phyloP scores from a whole-genome alignment of 345 rosid genomes.

The Carallia pectinifolia region DNA sequence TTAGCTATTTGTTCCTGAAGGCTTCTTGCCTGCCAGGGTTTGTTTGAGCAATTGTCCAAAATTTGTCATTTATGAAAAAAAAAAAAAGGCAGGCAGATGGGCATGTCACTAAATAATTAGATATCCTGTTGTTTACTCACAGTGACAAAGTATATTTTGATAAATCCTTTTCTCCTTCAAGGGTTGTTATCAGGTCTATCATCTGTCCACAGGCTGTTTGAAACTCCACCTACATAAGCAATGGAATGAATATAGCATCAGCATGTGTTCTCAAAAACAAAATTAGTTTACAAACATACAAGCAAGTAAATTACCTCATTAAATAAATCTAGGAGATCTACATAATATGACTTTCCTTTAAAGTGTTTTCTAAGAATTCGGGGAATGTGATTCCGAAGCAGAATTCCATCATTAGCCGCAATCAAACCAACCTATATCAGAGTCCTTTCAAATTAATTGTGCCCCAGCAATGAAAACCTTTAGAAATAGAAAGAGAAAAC shows the following conservation, averaged over 20 bases:
- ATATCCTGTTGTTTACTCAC: constrained; percentile 25
- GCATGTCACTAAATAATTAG: not conserved
- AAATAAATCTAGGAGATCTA: constrained; percentile 62
- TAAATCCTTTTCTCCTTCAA: constrained; percentile 46
- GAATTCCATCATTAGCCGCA: constrained; percentile 53
- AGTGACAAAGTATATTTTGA: constrained; percentile 34
- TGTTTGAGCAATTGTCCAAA: no score
- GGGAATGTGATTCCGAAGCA: constrained; percentile 64
- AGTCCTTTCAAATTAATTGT: constrained; percentile 2
- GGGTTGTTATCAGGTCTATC: constrained; percentile 45
- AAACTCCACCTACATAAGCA: constrained; percentile 38
- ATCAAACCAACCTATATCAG: constrained; percentile 35
- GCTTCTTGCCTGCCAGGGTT: no score
- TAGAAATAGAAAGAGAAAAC: not conserved
- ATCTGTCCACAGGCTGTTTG: constrained; percentile 50
- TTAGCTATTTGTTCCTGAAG: no score
- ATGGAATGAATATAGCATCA: not conserved
- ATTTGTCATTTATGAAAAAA: no score
- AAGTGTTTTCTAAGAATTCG: constrained; percentile 63
- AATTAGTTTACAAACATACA: not conserved
- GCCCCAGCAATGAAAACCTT: not conserved
- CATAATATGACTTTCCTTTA: constrained; percentile 51
- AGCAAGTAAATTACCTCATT: constrained; percentile 43
- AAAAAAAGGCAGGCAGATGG: no score
- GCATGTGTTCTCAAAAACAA: not conserved